Base-by-base conservation (phyloP, 176 grass and related monocot species). In the Rhynchospora tenuis region DNA sequence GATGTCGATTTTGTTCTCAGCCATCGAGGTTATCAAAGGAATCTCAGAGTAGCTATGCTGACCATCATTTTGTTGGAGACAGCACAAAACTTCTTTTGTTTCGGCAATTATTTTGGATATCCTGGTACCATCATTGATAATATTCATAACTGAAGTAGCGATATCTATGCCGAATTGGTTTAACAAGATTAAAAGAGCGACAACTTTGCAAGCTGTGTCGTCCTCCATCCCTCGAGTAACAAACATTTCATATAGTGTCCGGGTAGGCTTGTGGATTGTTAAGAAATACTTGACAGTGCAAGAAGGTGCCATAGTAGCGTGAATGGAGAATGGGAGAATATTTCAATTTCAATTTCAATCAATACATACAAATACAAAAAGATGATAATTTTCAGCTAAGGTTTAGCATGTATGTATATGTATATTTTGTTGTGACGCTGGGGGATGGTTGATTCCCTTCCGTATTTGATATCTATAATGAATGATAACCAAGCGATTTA, bases 131-230 rank as follows among this genome's bases (percentile, higher is more conserved):
- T 20, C 15, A 50, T 66, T 87, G 15, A 31, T 44, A 24, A 88
- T 42, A 1, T 1, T 0, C 0, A 10, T 15, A 9, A 92, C 2
- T 1, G 60, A 54, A 8, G 8, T 12, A 22, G 90, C 72, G 29
- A 83, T 59, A 5, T 84, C 16, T 29, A 86, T 27, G 42, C 64
- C 81, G 1, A 66, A 29, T 38, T 80, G 83, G 22, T 97, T 88
- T 0, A 94, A 43, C 80, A 85, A 97, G 22, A 90, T 54, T n/a
- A 94, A 80, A 6, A 97, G 44, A 5, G 88, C 86, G 14, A 92
- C 80, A 6, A 71, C 50, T 9, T 97, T 97, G 13, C 80, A 80
- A 1, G 91, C 91, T 29, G 79, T 57, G n/a, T 59, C 26, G 0
- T 57, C 75, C 31, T 63, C 48, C 22, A 55, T 58, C 1, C 84